Base-by-base conservation (phyloP, 2,329 filamentous ascomycete genomes). In the Microcera coccophila region DNA sequence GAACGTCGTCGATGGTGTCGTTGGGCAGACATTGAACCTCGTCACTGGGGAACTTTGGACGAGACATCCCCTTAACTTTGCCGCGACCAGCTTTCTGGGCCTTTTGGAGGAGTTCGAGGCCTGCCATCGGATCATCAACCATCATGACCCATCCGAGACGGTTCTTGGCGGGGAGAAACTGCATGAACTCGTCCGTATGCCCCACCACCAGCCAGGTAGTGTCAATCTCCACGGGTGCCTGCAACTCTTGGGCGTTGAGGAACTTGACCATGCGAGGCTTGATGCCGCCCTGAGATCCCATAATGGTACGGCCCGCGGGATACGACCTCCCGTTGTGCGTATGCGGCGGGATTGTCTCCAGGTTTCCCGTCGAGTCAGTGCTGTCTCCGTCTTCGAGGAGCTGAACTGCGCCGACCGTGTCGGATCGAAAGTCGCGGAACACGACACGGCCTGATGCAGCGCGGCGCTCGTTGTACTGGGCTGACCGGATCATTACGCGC, bases 331-430 rank as follows among this genome's bases (percentile, higher is more conserved):
- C 58, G 2, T 58, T 60, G 16, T 49, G 45, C 19, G 51, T 46
- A 21, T 62, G 48, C 0, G 67, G 65, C 4, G 64, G 67, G 20
- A 68, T 67, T 0, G 64, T 64, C 42, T 70, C 66, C 3, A 70
- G 37, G 41, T 70, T 69, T 0, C 67, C 61, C 3, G 39, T 44
- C 0, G 49, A 52, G 21, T 62, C n/a, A n/a, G n/a, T 55, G 20
- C 53, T 54, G 9, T 41, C 45, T 4, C 48, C 48, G n/a, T 45
- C 17, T 0, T 42, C 45, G 28, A 48, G 42, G 4, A n/a, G 35
- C 38, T 10, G 37, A 19, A 4, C 19, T 21, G 5, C 31, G 33
- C 2, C 42, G n/a, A n/a, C n/a, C n/a, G n/a, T n/a, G n/a, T n/a
- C 34, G 19, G 52, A 47, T 49, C 69, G 62, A 2, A 67, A 58